Base-by-base conservation (phyloP, 1,139 yeast genomes). In the Wickerhamiella infanticola region DNA sequence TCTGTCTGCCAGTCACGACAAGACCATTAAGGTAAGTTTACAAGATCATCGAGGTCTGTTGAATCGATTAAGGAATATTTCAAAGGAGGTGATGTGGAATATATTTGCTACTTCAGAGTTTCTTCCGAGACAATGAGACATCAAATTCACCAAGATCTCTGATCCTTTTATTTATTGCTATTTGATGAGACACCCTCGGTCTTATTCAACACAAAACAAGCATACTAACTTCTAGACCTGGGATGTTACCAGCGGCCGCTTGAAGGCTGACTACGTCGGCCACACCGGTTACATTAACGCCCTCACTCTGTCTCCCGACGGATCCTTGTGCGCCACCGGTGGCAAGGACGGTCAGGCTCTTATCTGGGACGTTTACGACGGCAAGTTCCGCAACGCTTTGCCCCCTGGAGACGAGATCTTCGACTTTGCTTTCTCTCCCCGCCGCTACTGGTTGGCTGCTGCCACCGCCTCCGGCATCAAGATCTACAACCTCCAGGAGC, bases 391-490 rank as follows among this genome's bases (percentile, higher is more conserved):
- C 67, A 90, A 86, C 94, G 81, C 95, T 66, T 81, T 90, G 71
- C 76, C 77, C 65, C 93, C 95, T 62, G 85, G 93, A 70, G 93
- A 90, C 67, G 98, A 90, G 78, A 90, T 93, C 63, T 85, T 84
- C 73, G 93, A 96, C 68, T 81, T 90, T 69, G 94, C 96, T 65
- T 93, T 90, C 95, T 88, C 98, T 70, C 98, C 99, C 74, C 84
- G 85, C 94, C 88, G 98, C 82, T 93, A 85, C 93, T 90, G 98
- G 98, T 84, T 93, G 72, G 93, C 95, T 70, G 98, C 97, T 74
- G 98, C 98, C 67, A 90, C 99, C 64, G 76, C 95, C 60, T 74
- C 95, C 61, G 93, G 96, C 67, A 85, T 93, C 77, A 88, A 86
- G 86, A 82, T 93, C 79, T 90, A 80, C 85, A 86, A 88, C 81